Percentiles rank a stretch among this genome's conserved stretches.
Conservation (phyloP, 2,329 filamentous ascomycete genomes). For the Fusarium nygamai region DNA sequence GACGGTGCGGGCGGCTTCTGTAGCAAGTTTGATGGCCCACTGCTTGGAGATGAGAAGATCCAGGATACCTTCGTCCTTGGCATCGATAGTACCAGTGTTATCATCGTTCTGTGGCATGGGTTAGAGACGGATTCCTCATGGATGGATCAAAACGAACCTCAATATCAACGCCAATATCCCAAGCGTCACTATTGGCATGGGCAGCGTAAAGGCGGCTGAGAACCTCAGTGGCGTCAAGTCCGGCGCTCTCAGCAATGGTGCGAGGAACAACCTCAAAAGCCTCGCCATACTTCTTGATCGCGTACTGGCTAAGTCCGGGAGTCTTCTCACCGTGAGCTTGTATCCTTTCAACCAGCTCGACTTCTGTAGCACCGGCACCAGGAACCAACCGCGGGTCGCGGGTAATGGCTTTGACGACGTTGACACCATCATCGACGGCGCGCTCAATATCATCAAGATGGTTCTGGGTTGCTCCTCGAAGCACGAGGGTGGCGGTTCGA, state of each 20-base stretch:
- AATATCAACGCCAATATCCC: constrained; percentile 93
- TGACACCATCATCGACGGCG: constrained; percentile 97
- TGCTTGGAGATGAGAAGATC: constrained; percentile 92
- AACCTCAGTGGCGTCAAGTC: constrained; percentile 96
- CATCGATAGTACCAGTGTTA: constrained; percentile 82
- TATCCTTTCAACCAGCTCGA: constrained; percentile 92
- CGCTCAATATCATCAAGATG: constrained; percentile 97
- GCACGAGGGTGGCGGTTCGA: constrained; percentile 90
- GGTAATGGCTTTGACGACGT: constrained; percentile 98
- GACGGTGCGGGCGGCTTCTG: constrained; percentile 92
- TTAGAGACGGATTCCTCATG: constrained; percentile 32
- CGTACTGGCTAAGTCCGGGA: constrained; percentile 91
- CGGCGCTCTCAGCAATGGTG: constrained; percentile 92
- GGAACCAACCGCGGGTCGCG: constrained; percentile 91
- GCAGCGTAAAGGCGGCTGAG: constrained; percentile 92
- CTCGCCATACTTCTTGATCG: constrained; percentile 96
- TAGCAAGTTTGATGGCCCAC: constrained; percentile 97
- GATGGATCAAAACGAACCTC: constrained; percentile 64
- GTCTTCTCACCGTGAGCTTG: constrained; percentile 92
- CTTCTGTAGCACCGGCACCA: constrained; percentile 92
- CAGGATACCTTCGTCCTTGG: constrained; percentile 87
- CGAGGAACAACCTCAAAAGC: constrained; percentile 97
- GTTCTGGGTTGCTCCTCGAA: constrained; percentile 96
- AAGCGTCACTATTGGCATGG: constrained; percentile 87
- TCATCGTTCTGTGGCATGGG: constrained; percentile 70